phyloP scores from a whole-genome alignment of 2,329 filamentous ascomycete species.

The Nemania sp. region DNA sequence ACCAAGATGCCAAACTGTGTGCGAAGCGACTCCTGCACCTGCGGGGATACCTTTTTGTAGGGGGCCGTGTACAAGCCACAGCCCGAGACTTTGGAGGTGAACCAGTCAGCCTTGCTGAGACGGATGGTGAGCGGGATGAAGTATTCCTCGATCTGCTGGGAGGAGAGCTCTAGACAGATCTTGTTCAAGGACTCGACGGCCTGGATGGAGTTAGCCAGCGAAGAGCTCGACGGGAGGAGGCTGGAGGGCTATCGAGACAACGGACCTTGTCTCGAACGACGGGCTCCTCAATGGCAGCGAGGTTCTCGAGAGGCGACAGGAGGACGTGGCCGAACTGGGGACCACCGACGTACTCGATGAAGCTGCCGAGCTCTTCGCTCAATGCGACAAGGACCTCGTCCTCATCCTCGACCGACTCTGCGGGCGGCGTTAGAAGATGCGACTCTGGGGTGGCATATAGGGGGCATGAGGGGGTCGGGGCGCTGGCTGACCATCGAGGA shows the following conservation, averaged over 20 bases:
- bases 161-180: conserved; percentile 90
- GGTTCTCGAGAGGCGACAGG: conserved; percentile 93
- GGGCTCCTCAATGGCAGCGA: conserved; percentile 97
- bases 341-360: conserved; percentile 97
- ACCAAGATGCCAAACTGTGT: conserved; percentile 92
- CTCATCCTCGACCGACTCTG: conserved; percentile 98
- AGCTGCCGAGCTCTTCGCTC: conserved; percentile 94
- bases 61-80: conserved; percentile 93
- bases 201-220: conserved; percentile 50
- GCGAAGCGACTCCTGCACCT: conserved; percentile 88
- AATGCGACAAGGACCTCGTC: conserved; percentile 97
- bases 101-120: conserved; percentile 99
- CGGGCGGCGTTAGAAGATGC: conserved; percentile 38
- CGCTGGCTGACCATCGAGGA: conserved; percentile 83
- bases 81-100: conserved; percentile 98
- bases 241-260: conserved; percentile 30
- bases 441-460: not conserved
- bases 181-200: conserved; percentile 99
- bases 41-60: conserved; percentile 86
- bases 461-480: conserved; percentile 20
- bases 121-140: conserved; percentile 95
- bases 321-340: conserved; percentile 94
- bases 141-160: conserved; percentile 93
- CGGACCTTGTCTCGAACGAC: conserved; percentile 95
- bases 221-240: conserved; percentile 14